These are phyloP conservation scores for Graphium sp. DNA, from an alignment of 2,329 filamentous ascomycete genomes.

Conservation along the genomic window DNA sequence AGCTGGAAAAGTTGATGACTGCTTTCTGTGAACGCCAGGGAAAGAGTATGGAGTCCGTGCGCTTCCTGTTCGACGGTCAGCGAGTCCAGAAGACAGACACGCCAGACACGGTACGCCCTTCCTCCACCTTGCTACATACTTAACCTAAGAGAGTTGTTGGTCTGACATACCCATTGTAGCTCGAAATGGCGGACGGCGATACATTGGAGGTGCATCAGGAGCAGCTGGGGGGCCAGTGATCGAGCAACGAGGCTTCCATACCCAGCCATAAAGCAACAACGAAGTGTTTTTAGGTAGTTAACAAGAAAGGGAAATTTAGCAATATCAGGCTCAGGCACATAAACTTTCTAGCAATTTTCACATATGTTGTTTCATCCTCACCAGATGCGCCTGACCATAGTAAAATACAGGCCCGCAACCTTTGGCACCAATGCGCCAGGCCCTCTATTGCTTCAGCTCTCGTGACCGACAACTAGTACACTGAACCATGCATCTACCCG, in stretches of 20 bases:
- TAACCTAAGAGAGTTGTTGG: not conserved
- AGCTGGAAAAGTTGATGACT: constrained; percentile 94
- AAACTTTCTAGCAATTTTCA: too few relatives aligned
- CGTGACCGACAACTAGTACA: constrained; percentile 44
- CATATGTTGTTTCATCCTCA: too few relatives aligned
- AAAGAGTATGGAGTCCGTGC: constrained; percentile 67
- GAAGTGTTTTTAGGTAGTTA: too few relatives aligned
- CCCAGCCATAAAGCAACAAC: too few relatives aligned
- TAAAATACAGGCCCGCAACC: too few relatives aligned
- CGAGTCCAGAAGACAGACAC: constrained; percentile 81
- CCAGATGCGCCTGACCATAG: too few relatives aligned
- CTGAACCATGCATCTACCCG: constrained; percentile 32
- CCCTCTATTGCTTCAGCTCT: constrained; percentile 44
- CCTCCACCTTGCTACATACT: not conserved
- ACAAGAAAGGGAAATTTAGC: too few relatives aligned
- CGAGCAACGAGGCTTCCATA: too few relatives aligned
- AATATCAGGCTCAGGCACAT: too few relatives aligned
- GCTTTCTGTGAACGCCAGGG: constrained; percentile 95
- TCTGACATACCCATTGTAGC: constrained; percentile 29
- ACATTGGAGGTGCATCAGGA: constrained; percentile 96
- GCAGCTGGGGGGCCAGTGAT: constrained; percentile 89
- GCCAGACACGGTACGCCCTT: constrained; percentile 71
- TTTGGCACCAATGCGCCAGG: too few relatives aligned
- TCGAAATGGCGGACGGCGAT: constrained; percentile 94
- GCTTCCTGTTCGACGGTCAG: constrained; percentile 92